phyloP scores from a whole-genome alignment of 768 basidiomycete genomes.

The Fistulinella prunicolor region DNA sequence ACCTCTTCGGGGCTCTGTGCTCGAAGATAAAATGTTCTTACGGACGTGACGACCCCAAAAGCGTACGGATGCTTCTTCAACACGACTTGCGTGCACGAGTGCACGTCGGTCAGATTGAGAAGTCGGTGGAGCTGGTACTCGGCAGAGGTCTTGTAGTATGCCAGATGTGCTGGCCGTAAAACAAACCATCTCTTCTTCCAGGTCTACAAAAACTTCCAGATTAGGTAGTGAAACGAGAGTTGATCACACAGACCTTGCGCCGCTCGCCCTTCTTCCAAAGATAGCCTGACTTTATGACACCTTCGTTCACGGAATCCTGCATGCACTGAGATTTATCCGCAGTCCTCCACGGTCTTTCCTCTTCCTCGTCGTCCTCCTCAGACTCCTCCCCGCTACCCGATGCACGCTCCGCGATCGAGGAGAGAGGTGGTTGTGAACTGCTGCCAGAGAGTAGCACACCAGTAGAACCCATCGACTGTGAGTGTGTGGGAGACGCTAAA shows the following conservation, averaged over 20 bases:
- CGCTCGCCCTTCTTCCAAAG: constrained; percentile 98
- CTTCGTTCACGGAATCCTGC: constrained; percentile 57
- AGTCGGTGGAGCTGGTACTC: constrained; percentile 92
- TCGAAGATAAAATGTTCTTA: constrained; percentile 89
- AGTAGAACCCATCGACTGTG: constrained; percentile 34
- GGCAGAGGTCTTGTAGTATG: constrained; percentile 94
- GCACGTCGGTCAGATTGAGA: constrained; percentile 83
- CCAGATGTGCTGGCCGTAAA: constrained; percentile 83
- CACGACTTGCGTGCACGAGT: constrained; percentile 82
- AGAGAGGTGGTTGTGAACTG: constrained; percentile 51
- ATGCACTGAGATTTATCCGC: constrained; percentile 42
- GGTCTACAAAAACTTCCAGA: constrained; percentile 48
- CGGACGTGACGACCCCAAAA: constrained; percentile 88
- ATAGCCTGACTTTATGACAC: constrained; percentile 87
- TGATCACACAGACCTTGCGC: constrained; percentile 68
- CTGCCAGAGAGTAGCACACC: constrained; percentile 30
- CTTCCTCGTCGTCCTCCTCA: constrained; percentile 71
- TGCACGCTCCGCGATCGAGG: constrained; percentile 75
- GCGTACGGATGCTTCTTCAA: constrained; percentile 88
- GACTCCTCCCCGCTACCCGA: constrained; percentile 73
- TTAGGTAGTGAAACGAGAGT: not conserved
- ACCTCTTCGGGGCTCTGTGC: constrained; percentile 72
- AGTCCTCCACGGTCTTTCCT: constrained; percentile 62
- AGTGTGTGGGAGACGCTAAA: constrained; percentile 36
- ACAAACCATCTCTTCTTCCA: constrained; percentile 99